Percentiles rank a stretch among this genome's conserved stretches.
phyloP scores from a whole-genome alignment of 768 basidiomycete species.

The Mycena amicta region DNA sequence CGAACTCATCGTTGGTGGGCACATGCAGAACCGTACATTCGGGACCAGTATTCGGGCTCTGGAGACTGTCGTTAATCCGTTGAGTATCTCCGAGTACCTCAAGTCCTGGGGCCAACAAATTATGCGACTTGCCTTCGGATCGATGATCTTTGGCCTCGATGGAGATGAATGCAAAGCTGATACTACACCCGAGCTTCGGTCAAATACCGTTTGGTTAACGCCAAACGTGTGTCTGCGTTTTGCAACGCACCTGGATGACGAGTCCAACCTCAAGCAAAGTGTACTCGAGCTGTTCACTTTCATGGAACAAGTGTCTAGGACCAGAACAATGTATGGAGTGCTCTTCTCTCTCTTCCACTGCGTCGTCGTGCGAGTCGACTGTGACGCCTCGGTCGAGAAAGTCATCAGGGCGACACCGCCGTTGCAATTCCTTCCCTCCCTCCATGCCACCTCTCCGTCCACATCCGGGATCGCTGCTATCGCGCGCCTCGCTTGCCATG shows the following conservation, averaged over 20 bases:
- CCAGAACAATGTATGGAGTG: slow-evolving; percentile 2
- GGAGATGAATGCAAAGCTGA: neutral
- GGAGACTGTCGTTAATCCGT: neutral
- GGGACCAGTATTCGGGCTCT: neutral
- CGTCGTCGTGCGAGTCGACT: slow-evolving; percentile 12
- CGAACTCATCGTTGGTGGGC: slow-evolving; percentile 8
- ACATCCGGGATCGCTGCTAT: slow-evolving; percentile 11
- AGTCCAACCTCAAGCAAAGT: neutral
- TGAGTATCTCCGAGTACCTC: neutral
- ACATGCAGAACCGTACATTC: neutral
- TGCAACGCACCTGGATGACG: slow-evolving; percentile 19
- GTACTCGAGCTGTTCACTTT: neutral
- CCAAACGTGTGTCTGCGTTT: slow-evolving; percentile 3
- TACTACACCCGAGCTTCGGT: neutral
- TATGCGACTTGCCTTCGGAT: neutral
- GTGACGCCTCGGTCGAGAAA: neutral
- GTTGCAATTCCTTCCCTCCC: slow-evolving; percentile 19
- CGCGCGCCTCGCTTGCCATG: slow-evolving; percentile 1
- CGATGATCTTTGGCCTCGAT: neutral
- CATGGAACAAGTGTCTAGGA: neutral
- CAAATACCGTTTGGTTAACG: neutral
- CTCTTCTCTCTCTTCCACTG: slow-evolving; percentile 19
- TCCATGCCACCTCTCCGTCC: slow-evolving; percentile 13
- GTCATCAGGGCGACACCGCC: slow-evolving; percentile 8
- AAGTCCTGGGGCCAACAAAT: neutral